A percentile compares a stretch with the other conserved stretches of the same genome.
phyloP scores from a whole-genome alignment of 2,329 filamentous ascomycete genomes.

The Phialocephala sp. region DNA sequence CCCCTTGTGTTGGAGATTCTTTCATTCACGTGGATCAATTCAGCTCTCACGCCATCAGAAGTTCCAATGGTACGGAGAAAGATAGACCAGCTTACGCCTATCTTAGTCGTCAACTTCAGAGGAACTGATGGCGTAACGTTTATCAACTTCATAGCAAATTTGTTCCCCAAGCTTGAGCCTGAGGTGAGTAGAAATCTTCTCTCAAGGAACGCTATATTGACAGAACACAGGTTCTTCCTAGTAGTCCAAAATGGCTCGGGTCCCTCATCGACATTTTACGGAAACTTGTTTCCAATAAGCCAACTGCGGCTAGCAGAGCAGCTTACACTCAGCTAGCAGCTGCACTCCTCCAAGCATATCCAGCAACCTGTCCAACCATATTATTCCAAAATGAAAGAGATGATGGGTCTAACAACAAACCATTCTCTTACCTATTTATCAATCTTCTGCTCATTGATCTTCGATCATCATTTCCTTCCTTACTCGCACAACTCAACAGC shows the following conservation, averaged over 20 bases:
- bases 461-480: conserved; percentile 63
- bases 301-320: conserved; percentile 59
- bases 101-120: conserved; percentile 58
- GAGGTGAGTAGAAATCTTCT: conserved; percentile 47
- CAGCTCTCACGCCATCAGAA: conserved; percentile 43
- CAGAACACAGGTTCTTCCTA: conserved; percentile 51
- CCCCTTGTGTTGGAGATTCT: conserved; percentile 61
- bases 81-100: conserved; percentile 55
- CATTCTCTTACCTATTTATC: conserved; percentile 66
- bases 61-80: conserved; percentile 45
- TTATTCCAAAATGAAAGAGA: conserved; percentile 56
- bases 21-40: conserved; percentile 61
- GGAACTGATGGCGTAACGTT: conserved; percentile 66
- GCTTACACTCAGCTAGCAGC: conserved; percentile 66
- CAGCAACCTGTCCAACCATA: conserved; percentile 50
- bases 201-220: conserved; percentile 13
- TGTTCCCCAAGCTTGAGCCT: conserved; percentile 56
- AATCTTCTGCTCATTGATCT: conserved; percentile 71
- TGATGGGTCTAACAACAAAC: conserved; percentile 48
- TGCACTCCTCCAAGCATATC: conserved; percentile 62
- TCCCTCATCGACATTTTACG: conserved; percentile 55
- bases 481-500: conserved; percentile 63
- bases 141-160: conserved; percentile 59
- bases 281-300: conserved; percentile 59
- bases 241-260: conserved; percentile 59